A percentile compares a stretch with the other conserved stretches of the same genome.
phyloP scores from a whole-genome alignment of 2,329 filamentous ascomycete genomes.

The Hypoxylon sp. region DNA sequence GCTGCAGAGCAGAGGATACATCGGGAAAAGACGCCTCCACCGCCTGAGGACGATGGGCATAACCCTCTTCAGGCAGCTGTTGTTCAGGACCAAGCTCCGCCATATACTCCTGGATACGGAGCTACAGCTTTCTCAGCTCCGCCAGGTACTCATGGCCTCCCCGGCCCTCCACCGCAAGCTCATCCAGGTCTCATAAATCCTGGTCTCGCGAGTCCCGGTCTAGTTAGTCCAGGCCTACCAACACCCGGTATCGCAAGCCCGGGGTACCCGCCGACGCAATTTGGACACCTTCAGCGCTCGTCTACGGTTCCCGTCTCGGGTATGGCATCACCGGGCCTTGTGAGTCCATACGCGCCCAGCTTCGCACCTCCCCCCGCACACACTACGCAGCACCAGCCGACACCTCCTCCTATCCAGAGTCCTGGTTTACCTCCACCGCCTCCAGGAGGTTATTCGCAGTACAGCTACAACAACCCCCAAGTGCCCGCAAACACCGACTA shows the following conservation, averaged over 20 bases:
- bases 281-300: slow-evolving; percentile 62
- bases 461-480: slow-evolving; percentile 56
- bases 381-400: slow-evolving; percentile 49
- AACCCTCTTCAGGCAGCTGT: slow-evolving; percentile 73
- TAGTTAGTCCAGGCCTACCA: slow-evolving; percentile 52
- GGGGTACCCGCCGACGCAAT: slow-evolving; percentile 61
- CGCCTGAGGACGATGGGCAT: slow-evolving; percentile 75
- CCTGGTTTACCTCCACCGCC: slow-evolving; percentile 61
- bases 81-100: slow-evolving; percentile 68
- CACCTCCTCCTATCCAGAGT: slow-evolving; percentile 55
- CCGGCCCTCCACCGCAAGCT: slow-evolving; percentile 55
- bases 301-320: slow-evolving; percentile 64
- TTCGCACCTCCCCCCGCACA: slow-evolving; percentile 55
- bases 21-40: slow-evolving; percentile 84
- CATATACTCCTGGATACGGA: slow-evolving; percentile 65
- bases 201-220: slow-evolving; percentile 39
- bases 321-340: slow-evolving; percentile 58
- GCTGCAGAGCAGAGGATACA: slow-evolving; percentile 80
- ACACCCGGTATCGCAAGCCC: slow-evolving; percentile 61
- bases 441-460: slow-evolving; percentile 71
- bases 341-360: slow-evolving; percentile 63
- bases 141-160: slow-evolving; percentile 58
- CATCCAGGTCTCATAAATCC: slow-evolving; percentile 42
- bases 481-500: slow-evolving; percentile 61
- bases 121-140: slow-evolving; percentile 60